Evolutionary conservation across 108 stramenopile species (phyloP).

Genomic region (Chaetoceros muelleri): DNA sequence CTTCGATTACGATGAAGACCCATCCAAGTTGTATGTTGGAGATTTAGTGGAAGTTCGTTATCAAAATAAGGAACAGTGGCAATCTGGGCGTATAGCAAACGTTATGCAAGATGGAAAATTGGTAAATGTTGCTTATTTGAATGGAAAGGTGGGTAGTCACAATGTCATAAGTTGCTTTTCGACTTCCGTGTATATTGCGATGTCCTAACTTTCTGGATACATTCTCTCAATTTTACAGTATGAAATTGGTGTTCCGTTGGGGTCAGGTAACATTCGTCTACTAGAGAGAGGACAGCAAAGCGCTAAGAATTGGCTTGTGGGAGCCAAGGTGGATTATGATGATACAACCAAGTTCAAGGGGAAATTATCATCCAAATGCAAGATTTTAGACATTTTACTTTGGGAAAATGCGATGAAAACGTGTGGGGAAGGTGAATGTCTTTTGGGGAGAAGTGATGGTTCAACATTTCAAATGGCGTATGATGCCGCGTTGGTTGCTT

Average conservation of each 20-base stretch:
- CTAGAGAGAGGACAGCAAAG: background rate
- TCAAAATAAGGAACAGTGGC: background rate
- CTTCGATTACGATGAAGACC: background rate
- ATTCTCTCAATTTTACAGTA: background rate
- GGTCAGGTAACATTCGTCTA: background rate
- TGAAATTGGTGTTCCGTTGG: background rate
- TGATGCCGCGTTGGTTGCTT: no score
- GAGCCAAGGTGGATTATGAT: background rate
- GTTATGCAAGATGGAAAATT: background rate
- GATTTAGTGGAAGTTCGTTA: background rate
- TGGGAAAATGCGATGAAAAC: no score
- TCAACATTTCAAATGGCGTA: no score
- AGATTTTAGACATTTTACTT: no score
- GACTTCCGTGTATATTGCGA: background rate
- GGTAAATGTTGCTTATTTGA: background rate
- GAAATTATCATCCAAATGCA: background rate
- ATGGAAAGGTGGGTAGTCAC: background rate
- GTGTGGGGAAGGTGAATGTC: no score
- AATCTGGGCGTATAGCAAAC: background rate
- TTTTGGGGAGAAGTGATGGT: no score
- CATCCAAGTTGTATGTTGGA: background rate
- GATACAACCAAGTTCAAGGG: background rate
- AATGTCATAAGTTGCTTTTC: background rate
- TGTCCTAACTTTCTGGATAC: background rate
- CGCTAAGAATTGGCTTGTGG: background rate